These are phyloP conservation scores for Cryptococcus hybrid DNA, from an alignment of 1,284 basidiomycete genomes.

Conservation along the genomic window DNA sequence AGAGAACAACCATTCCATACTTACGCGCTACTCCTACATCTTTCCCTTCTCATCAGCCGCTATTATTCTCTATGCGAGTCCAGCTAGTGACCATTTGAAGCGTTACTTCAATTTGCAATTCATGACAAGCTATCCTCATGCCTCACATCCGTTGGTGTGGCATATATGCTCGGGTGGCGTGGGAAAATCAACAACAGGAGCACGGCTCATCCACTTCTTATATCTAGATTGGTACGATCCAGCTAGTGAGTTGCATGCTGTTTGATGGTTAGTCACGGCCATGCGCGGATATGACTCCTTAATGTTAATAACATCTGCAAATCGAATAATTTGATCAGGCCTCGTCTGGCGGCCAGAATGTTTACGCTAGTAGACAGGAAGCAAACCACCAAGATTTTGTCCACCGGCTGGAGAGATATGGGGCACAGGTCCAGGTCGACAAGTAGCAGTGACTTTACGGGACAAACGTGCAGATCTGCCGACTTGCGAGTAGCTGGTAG, in stretches of 20 bases:
- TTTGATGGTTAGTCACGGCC: neutral
- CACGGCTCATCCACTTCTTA: slow-evolving; percentile 35
- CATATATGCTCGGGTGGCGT: slow-evolving; percentile 40
- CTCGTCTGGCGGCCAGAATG: neutral
- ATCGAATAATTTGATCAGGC: neutral
- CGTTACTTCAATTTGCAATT: no score
- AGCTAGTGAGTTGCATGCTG: slow-evolving; percentile 29
- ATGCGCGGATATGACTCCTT: slow-evolving; percentile 35
- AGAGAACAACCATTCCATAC: no score
- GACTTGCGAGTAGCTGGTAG: neutral
- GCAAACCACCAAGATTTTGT: neutral
- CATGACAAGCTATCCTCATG: no score
- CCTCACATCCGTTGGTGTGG: no score
- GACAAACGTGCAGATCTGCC: slow-evolving; percentile 7
- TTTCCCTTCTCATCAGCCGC: no score
- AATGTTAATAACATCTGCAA: slow-evolving; percentile 1
- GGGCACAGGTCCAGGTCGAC: slow-evolving; percentile 38
- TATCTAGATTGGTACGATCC: slow-evolving; percentile 41
- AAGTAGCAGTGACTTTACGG: slow-evolving; percentile 31
- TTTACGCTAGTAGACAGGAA: neutral
- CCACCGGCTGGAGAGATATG: slow-evolving; percentile 15
- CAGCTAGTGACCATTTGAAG: no score
- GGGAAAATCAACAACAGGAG: slow-evolving; percentile 37
- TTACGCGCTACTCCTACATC: no score
- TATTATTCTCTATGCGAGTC: no score